Evolutionary conservation across 2,329 filamentous ascomycete species (phyloP), one percentile per base, ranked within the genome.

Genomic region (Epichloe coenophiala): DNA sequence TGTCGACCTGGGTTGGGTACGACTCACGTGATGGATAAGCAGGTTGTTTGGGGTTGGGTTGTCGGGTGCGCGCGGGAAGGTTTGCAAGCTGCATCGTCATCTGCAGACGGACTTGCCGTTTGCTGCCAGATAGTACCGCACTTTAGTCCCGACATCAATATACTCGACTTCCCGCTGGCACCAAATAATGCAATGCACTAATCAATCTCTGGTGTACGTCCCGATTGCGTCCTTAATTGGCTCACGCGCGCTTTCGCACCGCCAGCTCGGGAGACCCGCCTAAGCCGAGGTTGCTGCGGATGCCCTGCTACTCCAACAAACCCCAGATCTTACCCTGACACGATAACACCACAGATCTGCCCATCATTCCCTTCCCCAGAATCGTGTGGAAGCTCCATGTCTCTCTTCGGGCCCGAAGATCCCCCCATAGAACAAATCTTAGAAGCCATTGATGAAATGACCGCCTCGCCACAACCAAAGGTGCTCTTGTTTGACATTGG

Each of bases 401-500:
- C 35, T 23, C 42, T 52, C 5, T 19, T 45, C 8, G 31, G 49
- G n/a, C 15, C 41, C 12, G 47, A 50, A 35, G 45, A 54, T 23
- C 36, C 12, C 12, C 51, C 50, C 11, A 47, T 57, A 53, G 53
- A 55, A 17, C 59, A 60, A 46, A 59, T 66, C 19, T 53, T 67
- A 11, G 59, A 61, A 51, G 60, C 56, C 31, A 59, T 68, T 45
- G 60, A 61, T 52, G 53, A 61, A 38, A 76, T 77, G 73, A 55
- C 69, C 8, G 56, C 60, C 43, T 62, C 62, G 40, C 72, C 68
- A 51, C 72, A 73, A 52, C 86, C 86, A 33, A 85, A 86, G 59
- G 86, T 87, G 50, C 71, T 94, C 35, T 74, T 98, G 21, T 97
- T 97, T 66, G 93, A 98, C 68, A 93, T 98, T 58, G 93, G 93